phyloP scores from a whole-genome alignment of 768 basidiomycete genomes.

The Lepiota subincarnata region DNA sequence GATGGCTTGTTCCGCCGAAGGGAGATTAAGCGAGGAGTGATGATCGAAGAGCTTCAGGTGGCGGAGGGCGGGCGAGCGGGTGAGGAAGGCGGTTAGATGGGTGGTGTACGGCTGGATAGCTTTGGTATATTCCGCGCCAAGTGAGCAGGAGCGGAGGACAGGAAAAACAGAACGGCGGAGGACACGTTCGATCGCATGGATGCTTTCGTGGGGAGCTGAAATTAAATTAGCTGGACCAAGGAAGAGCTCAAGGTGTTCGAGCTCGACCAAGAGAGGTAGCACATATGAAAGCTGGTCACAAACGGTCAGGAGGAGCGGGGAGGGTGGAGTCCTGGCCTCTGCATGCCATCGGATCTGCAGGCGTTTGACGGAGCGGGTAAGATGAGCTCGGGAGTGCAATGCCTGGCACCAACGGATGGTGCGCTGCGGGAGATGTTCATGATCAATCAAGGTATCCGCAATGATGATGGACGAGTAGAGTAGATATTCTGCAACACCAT shows the following conservation, averaged over 20 bases:
- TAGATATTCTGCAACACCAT: constrained; percentile 53
- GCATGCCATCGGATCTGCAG: constrained; percentile 55
- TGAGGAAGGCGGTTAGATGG: constrained; percentile 40
- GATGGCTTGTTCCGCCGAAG: constrained; percentile 32
- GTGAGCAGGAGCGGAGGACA: constrained; percentile 34
- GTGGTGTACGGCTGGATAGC: constrained; percentile 37
- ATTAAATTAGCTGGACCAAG: constrained; percentile 42
- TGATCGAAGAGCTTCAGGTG: constrained; percentile 47
- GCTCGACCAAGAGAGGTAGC: constrained; percentile 31
- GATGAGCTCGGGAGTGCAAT: constrained; percentile 41
- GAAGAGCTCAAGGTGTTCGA: constrained; percentile 55
- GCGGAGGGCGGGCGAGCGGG: constrained; percentile 35
- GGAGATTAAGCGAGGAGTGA: constrained; percentile 35
- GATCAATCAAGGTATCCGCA: constrained; percentile 40
- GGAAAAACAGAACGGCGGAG: constrained; percentile 36
- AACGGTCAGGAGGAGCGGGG: constrained; percentile 30
- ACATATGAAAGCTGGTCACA: constrained; percentile 36
- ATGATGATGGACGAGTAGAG: constrained; percentile 53
- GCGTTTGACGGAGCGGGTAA: constrained; percentile 39
- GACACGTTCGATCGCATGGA: constrained; percentile 46
- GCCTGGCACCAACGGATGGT: constrained; percentile 52
- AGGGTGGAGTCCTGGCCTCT: constrained; percentile 25
- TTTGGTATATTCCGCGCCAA: constrained; percentile 44
- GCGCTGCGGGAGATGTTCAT: constrained; percentile 34
- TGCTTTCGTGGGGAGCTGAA: constrained; percentile 16